Conservation (phyloP, 768 basidiomycete species). For the Boletus barrowsii region DNA sequence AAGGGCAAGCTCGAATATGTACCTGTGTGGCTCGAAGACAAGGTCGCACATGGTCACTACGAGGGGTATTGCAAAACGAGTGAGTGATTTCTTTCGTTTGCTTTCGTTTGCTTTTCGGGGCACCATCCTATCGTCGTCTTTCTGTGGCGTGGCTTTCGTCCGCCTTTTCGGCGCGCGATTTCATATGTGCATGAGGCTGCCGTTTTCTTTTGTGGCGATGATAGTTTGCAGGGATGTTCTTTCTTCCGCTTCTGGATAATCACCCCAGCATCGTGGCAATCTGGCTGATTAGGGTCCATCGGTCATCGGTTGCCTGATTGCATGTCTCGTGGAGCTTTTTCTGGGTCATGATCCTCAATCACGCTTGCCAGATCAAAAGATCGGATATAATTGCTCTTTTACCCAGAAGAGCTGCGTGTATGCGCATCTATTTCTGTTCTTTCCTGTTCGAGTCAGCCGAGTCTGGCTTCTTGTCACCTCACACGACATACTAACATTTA, state of each 20-base stretch:
- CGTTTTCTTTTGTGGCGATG: slow-evolving; percentile 3
- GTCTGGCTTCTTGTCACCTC: neutral
- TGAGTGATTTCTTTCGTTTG: slow-evolving; percentile 39
- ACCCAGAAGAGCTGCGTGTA: neutral
- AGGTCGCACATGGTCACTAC: slow-evolving; percentile 90
- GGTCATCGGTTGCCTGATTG: slow-evolving; percentile 4
- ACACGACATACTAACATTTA: slow-evolving; percentile 8
- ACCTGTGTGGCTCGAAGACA: slow-evolving; percentile 89
- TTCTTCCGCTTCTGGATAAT: slow-evolving; percentile 3
- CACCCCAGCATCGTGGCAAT: neutral
- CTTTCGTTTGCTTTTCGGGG: neutral
- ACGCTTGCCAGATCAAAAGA: neutral
- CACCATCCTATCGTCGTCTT: slow-evolving; percentile 9
- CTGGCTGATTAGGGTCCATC: neutral
- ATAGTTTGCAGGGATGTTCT: neutral
- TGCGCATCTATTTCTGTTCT: neutral
- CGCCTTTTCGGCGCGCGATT: slow-evolving; percentile 4
- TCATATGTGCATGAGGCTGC: slow-evolving; percentile 8
- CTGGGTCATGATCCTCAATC: neutral
- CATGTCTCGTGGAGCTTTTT: neutral
- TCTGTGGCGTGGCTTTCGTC: neutral
- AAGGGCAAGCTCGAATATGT: slow-evolving; percentile 66
- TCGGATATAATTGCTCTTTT: neutral
- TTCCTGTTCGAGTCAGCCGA: neutral
- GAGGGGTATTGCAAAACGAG: slow-evolving; percentile 98